These are phyloP conservation scores for Exophiala viscosa DNA, from an alignment of 2,329 filamentous ascomycete species.

Conservation along the genomic window DNA sequence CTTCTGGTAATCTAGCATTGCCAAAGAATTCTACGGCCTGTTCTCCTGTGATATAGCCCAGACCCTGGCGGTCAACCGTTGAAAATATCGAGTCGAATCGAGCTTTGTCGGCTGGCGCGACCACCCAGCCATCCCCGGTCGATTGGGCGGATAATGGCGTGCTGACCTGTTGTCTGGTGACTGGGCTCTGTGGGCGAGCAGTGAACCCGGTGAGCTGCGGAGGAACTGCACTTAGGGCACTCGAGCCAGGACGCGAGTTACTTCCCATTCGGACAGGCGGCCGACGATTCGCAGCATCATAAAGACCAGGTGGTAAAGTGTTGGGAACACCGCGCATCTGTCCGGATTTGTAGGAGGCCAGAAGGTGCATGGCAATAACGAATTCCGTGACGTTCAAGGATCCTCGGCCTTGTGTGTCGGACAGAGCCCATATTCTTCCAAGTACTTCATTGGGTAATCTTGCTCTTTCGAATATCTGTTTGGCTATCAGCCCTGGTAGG, in stretches of 20 bases:
- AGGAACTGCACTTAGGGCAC: constrained; percentile 65
- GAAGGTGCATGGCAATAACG: constrained; percentile 94
- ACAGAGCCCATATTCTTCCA: constrained; percentile 92
- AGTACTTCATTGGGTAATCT: constrained; percentile 83
- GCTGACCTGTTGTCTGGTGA: constrained; percentile 50
- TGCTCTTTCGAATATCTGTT: constrained; percentile 92
- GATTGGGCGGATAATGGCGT: constrained; percentile 52
- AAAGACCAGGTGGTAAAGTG: constrained; percentile 76
- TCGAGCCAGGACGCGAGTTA: constrained; percentile 49
- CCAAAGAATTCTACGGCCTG: constrained; percentile 93
- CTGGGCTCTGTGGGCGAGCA: constrained; percentile 58
- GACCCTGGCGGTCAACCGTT: constrained; percentile 73
- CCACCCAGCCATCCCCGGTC: constrained; percentile 70
- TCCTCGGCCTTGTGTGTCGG: constrained; percentile 89
- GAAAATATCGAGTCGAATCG: constrained; percentile 85
- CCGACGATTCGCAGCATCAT: constrained; percentile 80
- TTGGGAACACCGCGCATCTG: constrained; percentile 74
- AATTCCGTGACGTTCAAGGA: constrained; percentile 85
- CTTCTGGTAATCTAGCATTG: constrained; percentile 84
- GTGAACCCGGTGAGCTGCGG: constrained; percentile 72
- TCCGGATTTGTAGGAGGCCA: constrained; percentile 86
- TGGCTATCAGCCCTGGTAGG: constrained; percentile 71
- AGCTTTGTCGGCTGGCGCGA: constrained; percentile 77
- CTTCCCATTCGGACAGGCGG: constrained; percentile 50
- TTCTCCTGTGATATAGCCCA: constrained; percentile 85